Evolutionary conservation across 148 eudicot genomes (phyloP), one percentile per base, ranked within the genome.

Genomic region (Nepenthes mirabilis): DNA sequence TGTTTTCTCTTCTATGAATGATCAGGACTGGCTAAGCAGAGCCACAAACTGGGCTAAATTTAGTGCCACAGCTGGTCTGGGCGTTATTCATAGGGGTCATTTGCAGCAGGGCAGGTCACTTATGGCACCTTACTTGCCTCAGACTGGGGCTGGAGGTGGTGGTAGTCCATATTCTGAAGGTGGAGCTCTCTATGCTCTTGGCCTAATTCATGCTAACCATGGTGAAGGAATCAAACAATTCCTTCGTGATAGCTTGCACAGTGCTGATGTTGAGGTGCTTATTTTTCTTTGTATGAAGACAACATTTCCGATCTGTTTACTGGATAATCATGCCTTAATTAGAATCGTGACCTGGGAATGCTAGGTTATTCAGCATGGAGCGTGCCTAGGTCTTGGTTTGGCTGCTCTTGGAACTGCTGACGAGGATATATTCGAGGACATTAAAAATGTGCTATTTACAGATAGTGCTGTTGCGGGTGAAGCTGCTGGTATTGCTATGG

Each of bases 391-490:
- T 63, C 89, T 93, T 64, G 98, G 98, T 60, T 72, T 93, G 79
- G 91, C 98, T 34, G 91, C 98, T 57, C 80, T 93, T 54, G 96
- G 98, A 65, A 93, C 98, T 61, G 96, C 98, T 55, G 96, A 93
- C 74, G 95, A 88, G 69, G 98, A 93, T 0, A 70, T 84, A 14
- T 88, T 79, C 66, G 98, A 93, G 61, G 98, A 93, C 63, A 76
- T 93, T 36, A 93, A 93, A 66, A 93, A 70, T 72, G 91, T 93
- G 52, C 81, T 88, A 9, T 93, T 88, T 59, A 93, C 89, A 4
- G 96, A 93, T 63, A 83, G 91, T 77, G 98, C 98, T 60, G 96
- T 93, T 68, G 98, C 98, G 63, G 98, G 98, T 70, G 98, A 93
- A 84, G 99, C 96, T 66, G 99, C 96, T 63, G 99, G 96, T 59